Conservation (phyloP, 148 eudicot species). For the Vaccinium macrocarpon region DNA sequence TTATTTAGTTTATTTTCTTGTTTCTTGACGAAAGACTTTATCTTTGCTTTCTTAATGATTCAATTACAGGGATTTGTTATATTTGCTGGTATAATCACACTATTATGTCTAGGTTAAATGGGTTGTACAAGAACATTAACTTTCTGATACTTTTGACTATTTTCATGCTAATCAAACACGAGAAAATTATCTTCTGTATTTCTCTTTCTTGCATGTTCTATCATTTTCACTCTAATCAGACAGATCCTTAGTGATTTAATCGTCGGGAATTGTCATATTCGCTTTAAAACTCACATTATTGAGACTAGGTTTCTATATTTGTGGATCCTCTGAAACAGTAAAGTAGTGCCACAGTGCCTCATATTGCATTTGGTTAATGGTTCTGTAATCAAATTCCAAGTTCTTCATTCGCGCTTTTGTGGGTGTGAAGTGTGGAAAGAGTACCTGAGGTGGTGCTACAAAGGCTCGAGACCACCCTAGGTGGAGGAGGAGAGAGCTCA, state of each 20-base stretch:
- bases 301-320: not conserved
- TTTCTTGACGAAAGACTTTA: not conserved
- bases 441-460: too few relatives aligned
- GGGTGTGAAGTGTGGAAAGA: too few relatives aligned
- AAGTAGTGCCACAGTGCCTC: not conserved
- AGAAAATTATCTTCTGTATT: too few relatives aligned
- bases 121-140: too few relatives aligned
- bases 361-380: not conserved
- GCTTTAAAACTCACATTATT: not conserved
- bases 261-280: not conserved
- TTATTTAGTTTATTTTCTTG: not conserved
- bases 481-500: too few relatives aligned
- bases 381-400: not conserved
- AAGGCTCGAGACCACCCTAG: too few relatives aligned
- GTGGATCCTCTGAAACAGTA: not conserved
- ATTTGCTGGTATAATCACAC: not conserved
- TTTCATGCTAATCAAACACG: too few relatives aligned
- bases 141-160: too few relatives aligned
- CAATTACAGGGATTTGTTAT: not conserved
- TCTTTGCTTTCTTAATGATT: not conserved
- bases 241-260: not conserved
- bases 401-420: conserved; percentile 5
- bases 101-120: not conserved
- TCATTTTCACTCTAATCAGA: too few relatives aligned
- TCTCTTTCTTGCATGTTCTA: too few relatives aligned